Conservation (phyloP, 2,329 filamentous ascomycete species). For the Monosporascus sp. region DNA sequence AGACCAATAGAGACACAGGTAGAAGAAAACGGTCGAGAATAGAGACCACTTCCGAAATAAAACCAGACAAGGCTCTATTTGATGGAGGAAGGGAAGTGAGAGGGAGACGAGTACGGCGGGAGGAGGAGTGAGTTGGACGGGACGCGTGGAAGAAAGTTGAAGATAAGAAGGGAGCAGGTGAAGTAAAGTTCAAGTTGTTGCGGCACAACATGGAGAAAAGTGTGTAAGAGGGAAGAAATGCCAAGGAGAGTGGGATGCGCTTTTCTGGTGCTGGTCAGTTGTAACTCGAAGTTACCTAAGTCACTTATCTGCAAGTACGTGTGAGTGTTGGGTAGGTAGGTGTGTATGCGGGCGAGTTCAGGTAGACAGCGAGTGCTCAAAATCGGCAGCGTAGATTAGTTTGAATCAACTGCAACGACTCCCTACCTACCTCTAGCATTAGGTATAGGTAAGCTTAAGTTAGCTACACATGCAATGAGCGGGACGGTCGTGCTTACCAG, state of each 20-base stretch:
- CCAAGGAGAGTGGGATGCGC: not conserved
- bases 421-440: too few species aligned
- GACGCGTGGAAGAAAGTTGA: not conserved
- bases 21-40: not conserved
- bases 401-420: too few species aligned
- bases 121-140: not conserved
- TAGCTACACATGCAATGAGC: not conserved
- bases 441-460: not conserved
- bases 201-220: not conserved
- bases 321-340: not conserved
- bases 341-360: not conserved
- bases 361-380: too few species aligned
- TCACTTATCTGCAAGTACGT: not conserved
- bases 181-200: not conserved
- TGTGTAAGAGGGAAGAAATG: not conserved
- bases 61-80: not conserved
- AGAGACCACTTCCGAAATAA: not conserved
- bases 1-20: not conserved
- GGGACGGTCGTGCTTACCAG: not conserved
- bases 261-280: not conserved
- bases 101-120: not conserved
- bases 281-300: not conserved
- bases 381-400: too few species aligned
- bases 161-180: not conserved
- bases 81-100: not conserved